phyloP scores from a whole-genome alignment of 106 monocot genomes.

The Posidonia australis region DNA sequence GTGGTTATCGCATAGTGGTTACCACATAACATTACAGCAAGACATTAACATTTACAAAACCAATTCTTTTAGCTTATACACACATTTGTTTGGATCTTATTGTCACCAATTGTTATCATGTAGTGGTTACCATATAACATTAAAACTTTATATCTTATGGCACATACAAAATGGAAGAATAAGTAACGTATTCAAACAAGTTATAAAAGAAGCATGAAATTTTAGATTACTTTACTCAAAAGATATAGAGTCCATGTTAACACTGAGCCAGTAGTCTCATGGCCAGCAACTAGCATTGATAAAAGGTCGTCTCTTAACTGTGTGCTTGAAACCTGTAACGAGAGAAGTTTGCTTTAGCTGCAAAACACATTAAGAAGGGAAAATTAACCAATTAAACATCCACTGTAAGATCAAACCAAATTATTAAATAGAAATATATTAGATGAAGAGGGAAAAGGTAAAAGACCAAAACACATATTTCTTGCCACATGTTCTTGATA shows the following conservation, averaged over 20 bases:
- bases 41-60: too few species aligned
- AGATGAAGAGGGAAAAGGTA: background rate
- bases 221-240: conserved; percentile 69
- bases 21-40: too few species aligned
- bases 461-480: background rate
- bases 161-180: too few species aligned
- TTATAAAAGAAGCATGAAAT: background rate
- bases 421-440: background rate
- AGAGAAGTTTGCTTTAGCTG: background rate
- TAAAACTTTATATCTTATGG: too few species aligned
- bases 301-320: conserved; percentile 89
- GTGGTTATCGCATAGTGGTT: too few species aligned
- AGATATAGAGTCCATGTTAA: conserved; percentile 96
- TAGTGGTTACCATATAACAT: too few species aligned
- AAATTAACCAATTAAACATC: background rate
- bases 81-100: too few species aligned
- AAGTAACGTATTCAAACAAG: too few species aligned
- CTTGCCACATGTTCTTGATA: background rate
- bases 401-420: background rate
- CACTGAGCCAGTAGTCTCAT: conserved; percentile 96
- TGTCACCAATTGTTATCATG: too few species aligned
- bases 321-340: conserved; percentile 70
- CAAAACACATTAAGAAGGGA: background rate
- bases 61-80: too few species aligned
- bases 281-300: conserved; percentile 97